Evolutionary conservation across 2,329 filamentous ascomycete genomes (phyloP).

Genomic region (Pseudocercospora vitis): DNA sequence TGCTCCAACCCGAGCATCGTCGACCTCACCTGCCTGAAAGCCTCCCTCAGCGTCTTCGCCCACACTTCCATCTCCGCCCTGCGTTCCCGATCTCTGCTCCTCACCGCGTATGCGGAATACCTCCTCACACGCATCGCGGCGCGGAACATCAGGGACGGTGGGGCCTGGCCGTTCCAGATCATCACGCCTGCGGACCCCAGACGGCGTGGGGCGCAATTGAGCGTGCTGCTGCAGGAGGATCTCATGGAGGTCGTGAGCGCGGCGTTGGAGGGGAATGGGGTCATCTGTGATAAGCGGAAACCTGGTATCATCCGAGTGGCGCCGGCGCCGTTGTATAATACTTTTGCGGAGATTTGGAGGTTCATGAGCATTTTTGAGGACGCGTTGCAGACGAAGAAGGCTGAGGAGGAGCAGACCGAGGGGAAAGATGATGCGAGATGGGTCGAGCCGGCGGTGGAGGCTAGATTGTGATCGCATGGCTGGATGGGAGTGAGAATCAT

Average conservation of each 20-base stretch:
- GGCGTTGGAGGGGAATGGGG: conserved; percentile 64
- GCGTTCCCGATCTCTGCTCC: conserved; percentile 66
- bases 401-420: neutral
- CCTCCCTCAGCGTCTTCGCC: conserved; percentile 70
- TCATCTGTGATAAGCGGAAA: conserved; percentile 80
- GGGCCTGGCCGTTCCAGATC: conserved; percentile 43
- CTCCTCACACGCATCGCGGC: conserved; percentile 50
- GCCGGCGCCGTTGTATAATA: conserved; percentile 80
- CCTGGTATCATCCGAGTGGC: conserved; percentile 83
- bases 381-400: conserved; percentile 34
- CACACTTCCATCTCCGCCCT: conserved; percentile 68
- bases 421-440: neutral
- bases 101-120: conserved; percentile 76
- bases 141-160: conserved; percentile 19
- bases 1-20: conserved; percentile 79
- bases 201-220: conserved; percentile 75
- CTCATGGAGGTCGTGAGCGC: conserved; percentile 67
- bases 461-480: neutral
- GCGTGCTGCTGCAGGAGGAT: conserved; percentile 66
- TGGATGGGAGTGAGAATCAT: neutral
- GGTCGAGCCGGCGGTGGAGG: neutral
- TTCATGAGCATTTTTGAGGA: conserved; percentile 58
- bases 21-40: conserved; percentile 71
- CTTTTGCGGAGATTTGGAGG: conserved; percentile 68
- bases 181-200: conserved; percentile 69